Evolutionary conservation across 768 basidiomycete species (phyloP), one percentile per base, ranked within the genome.

Genomic region (Lactifluus pinguis): DNA sequence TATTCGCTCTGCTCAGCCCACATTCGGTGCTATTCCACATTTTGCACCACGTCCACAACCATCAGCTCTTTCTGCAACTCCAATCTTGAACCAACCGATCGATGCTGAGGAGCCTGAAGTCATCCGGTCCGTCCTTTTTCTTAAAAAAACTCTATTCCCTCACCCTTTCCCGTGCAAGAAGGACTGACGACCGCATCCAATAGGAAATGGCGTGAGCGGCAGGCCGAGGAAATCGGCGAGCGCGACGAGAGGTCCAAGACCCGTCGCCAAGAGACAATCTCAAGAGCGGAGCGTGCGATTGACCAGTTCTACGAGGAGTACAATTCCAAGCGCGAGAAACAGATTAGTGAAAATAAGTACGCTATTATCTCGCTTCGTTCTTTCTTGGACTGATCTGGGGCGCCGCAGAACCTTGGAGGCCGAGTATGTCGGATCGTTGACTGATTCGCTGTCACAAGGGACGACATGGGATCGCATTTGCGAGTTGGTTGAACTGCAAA

Each of bases 391-490:
- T 60, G 60, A 47, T 38, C 52, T 51, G 17, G 9, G 25, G 55
- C 64, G 29, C 15, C 57, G 45, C 69, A 98, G 95, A 78, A 88
- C 97, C 70, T 79, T 86, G 64, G 95, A 98, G 73, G 83, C 84
- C 19, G 83, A 86, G 59, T 98, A 87, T 76, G 69, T 95, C 44
- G 78, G 83, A 15, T 74, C 76, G n/a, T 76, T 93, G 57, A 83
- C 83, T 21, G 86, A 85, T 51, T 82, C 85, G 10, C 83, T 98
- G 53, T 86, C 92, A 0, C 79, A 81, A 56, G 97, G 95, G 29
- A 97, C 95, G 21, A 95, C 94, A 8, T 99, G 95, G 95, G 85
- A 93, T 67, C 87, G 97, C 41, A 95, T 99, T 69, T 88, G 86
- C 70, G 84, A 85, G 30, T 74, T 85, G 53, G 74, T 97, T 63